Evolutionary conservation across 768 basidiomycete genomes (phyloP).

Genomic region (Lactarius sanguifluus): DNA sequence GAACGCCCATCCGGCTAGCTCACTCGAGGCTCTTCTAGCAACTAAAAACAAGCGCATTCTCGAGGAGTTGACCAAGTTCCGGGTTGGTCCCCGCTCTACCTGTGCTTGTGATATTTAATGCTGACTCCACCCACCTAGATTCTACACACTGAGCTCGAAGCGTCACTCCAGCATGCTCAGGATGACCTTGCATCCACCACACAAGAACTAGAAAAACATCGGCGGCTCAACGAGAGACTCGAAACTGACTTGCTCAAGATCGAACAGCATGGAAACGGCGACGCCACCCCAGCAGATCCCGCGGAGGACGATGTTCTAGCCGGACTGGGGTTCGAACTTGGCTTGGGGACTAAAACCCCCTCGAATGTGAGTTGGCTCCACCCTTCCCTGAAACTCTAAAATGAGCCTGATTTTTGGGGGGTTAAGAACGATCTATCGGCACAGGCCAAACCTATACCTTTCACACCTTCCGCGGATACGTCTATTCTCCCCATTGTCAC

Average conservation of each 20-base stretch:
- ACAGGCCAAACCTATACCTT: conserved; percentile 65
- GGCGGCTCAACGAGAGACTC: conserved; percentile 79
- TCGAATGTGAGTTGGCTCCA: conserved; percentile 21
- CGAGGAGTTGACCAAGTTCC: conserved; percentile 89
- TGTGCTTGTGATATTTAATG: neutral
- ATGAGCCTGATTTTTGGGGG: neutral
- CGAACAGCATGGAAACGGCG: conserved; percentile 53
- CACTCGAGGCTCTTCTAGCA: conserved; percentile 87
- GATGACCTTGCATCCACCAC: conserved; percentile 58
- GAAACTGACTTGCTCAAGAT: conserved; percentile 88
- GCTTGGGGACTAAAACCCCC: conserved; percentile 44
- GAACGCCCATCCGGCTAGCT: conserved; percentile 71
- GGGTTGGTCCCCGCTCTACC: conserved; percentile 49
- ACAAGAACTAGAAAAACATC: conserved; percentile 75
- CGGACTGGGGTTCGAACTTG: conserved; percentile 60
- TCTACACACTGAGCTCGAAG: conserved; percentile 77
- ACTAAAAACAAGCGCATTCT: conserved; percentile 91
- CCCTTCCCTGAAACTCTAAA: neutral
- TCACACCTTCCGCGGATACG: conserved; percentile 76
- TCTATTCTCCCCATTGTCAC: conserved; percentile 99
- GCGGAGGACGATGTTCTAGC: conserved; percentile 59
- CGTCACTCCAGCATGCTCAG: conserved; percentile 56
- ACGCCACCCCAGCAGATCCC: conserved; percentile 35
- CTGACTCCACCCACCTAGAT: conserved; percentile 49
- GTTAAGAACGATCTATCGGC: conserved; percentile 34